These are phyloP conservation scores for Corchorus olitorius DNA, from an alignment of 345 rosid genomes.

Conservation along the genomic window DNA sequence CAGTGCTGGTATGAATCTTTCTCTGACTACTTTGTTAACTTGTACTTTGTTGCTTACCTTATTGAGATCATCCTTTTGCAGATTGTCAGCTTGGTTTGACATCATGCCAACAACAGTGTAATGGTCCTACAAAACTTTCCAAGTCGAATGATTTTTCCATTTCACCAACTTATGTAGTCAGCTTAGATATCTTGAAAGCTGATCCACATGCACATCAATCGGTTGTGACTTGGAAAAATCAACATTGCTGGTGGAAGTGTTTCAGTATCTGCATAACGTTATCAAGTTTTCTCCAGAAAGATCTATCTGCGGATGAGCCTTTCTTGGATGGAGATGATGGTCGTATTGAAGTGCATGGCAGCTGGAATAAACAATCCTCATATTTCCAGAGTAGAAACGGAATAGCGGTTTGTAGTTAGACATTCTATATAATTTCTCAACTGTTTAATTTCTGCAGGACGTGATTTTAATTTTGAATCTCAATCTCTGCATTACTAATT, in stretches of 20 bases:
- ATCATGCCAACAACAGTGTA: conserved; percentile 30
- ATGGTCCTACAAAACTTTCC: conserved; percentile 33
- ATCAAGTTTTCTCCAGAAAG: conserved; percentile 54
- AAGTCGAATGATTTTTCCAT: conserved; percentile 32
- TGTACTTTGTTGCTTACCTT: conserved; percentile 19
- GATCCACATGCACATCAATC: conserved; percentile 50
- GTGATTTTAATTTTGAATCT: neutral
- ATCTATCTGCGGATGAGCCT: conserved; percentile 47
- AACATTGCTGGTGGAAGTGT: conserved; percentile 68
- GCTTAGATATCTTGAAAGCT: conserved; percentile 70
- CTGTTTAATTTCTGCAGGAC: neutral
- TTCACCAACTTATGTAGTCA: conserved; percentile 76
- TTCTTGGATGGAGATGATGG: conserved; percentile 54
- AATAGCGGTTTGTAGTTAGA: conserved; percentile 62
- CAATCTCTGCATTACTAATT: neutral
- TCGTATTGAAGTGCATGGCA: conserved; percentile 65
- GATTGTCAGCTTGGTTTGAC: conserved; percentile 46
- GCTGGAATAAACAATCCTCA: conserved; percentile 58
- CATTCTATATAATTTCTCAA: conserved; percentile 15
- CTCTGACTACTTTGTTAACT: conserved; percentile 10
- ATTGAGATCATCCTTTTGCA: conserved; percentile 40
- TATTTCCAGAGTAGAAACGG: conserved; percentile 64
- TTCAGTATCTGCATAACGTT: conserved; percentile 67
- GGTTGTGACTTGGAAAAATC: conserved; percentile 50
- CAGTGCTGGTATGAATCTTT: conserved; percentile 39